Conservation (phyloP, 352 stramenopile genomes). For the Globisporangium apiculatum region DNA sequence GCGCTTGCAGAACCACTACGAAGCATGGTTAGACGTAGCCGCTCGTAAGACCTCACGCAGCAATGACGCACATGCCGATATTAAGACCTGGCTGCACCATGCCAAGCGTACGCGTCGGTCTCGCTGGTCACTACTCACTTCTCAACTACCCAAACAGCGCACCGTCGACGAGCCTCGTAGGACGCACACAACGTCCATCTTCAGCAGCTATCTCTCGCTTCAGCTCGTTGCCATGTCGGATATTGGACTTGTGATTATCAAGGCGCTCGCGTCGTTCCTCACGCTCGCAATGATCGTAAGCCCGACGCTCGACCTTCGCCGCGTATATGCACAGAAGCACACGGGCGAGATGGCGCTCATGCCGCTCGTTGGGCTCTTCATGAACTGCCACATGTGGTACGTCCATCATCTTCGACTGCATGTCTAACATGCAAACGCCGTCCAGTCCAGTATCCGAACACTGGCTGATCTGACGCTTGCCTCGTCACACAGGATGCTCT, state of each 20-base stretch:
- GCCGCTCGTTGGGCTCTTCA: constrained; percentile 6
- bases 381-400: constrained; percentile 18
- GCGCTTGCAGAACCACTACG: background rate
- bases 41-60: no score
- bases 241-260: constrained; percentile 2
- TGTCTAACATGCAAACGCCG: no score
- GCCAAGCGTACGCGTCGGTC: no score
- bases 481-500: constrained; percentile 6
- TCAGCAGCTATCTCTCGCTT: no score
- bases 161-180: no score
- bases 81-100: no score
- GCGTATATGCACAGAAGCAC: background rate
- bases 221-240: background rate
- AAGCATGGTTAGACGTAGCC: background rate
- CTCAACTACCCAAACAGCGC: no score
- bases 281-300: constrained; percentile 25
- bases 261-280: constrained; percentile 15
- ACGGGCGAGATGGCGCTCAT: constrained; percentile 14
- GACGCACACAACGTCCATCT: no score
- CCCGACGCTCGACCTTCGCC: constrained; percentile 12
- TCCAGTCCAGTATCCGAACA: background rate
- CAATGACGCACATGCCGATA: no score
- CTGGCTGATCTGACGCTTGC: background rate
- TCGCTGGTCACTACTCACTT: no score
- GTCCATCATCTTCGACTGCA: background rate